A percentile compares a stretch with the other conserved stretches of the same genome.
Conservation (phyloP, 495 filamentous ascomycete genomes). For the Aspergillus leporis region DNA sequence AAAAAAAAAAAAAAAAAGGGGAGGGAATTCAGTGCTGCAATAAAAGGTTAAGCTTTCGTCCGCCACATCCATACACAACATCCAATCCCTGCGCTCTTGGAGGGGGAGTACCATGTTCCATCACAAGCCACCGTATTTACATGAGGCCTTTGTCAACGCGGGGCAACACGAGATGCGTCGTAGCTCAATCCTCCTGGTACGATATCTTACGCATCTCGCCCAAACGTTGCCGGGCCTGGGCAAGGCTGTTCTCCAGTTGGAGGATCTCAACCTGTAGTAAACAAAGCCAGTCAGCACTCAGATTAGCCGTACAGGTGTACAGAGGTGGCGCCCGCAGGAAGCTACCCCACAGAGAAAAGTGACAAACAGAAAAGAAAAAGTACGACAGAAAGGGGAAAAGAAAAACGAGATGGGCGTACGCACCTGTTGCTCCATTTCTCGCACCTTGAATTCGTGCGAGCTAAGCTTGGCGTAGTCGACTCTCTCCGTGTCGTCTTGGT, state of each 20-base stretch:
- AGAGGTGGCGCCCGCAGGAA: background rate
- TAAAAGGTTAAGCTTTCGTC: background rate
- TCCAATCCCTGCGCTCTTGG: no score
- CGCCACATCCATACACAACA: background rate
- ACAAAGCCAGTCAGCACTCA: background rate
- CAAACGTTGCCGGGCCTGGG: slow-evolving; percentile 76
- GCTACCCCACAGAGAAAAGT: slow-evolving; percentile 10
- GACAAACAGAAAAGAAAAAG: slow-evolving; percentile 14
- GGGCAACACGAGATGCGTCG: background rate
- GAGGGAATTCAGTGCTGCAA: background rate
- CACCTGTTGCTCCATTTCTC: slow-evolving; percentile 99
- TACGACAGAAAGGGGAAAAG: slow-evolving; percentile 15
- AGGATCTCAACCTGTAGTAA: slow-evolving; percentile 84
- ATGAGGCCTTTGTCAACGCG: background rate
- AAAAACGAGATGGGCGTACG: slow-evolving; percentile 36
- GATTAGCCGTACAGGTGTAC: background rate
- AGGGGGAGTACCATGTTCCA: no score
- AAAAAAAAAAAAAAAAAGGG: background rate
- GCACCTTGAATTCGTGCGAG: slow-evolving; percentile 94
- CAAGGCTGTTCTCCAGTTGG: slow-evolving; percentile 85
- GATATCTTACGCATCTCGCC: slow-evolving; percentile 99
- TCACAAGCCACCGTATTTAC: background rate
- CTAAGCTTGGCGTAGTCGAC: slow-evolving; percentile 87
- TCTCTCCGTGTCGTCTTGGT: slow-evolving; percentile 70
- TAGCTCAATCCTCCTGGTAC: slow-evolving; percentile 74